Evolutionary conservation across 768 basidiomycete species (phyloP).

Genomic region (Leccinellum luteum): DNA sequence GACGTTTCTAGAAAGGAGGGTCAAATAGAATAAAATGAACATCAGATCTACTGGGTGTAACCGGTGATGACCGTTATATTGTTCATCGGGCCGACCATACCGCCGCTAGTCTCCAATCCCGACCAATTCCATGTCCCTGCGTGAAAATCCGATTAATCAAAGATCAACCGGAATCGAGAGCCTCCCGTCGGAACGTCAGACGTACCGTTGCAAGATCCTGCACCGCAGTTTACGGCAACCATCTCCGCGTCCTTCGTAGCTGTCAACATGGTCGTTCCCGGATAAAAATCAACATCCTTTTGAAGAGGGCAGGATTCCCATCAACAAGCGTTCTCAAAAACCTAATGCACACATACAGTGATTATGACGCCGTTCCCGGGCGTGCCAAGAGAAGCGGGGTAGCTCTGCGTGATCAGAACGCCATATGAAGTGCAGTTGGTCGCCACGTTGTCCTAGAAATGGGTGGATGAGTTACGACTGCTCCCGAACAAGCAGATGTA

Average conservation of each 20-base stretch:
- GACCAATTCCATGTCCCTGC: conserved; percentile 47
- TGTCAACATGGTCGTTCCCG: conserved; percentile 40
- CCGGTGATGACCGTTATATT: conserved; percentile 40
- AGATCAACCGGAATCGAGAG: background rate
- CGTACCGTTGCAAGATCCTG: conserved; percentile 47
- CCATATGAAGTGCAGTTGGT: conserved; percentile 49
- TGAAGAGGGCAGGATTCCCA: background rate
- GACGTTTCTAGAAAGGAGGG: background rate
- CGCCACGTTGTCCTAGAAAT: conserved; percentile 47
- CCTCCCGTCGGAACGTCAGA: background rate
- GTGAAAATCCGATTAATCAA: background rate
- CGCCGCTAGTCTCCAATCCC: conserved; percentile 43
- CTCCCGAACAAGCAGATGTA: background rate
- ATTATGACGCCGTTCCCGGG: conserved; percentile 54
- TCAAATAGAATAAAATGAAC: background rate
- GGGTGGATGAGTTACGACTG: background rate
- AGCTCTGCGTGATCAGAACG: conserved; percentile 61
- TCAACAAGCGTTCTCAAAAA: background rate
- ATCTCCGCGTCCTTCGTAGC: conserved; percentile 44
- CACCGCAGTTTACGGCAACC: conserved; percentile 59
- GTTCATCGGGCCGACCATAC: conserved; percentile 34
- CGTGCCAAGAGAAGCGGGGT: conserved; percentile 51
- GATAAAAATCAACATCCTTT: conserved; percentile 50
- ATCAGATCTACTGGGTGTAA: conserved; percentile 25
- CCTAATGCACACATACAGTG: conserved; percentile 36